Conservation (phyloP, 768 basidiomycete genomes). For the Lentinula edodes region DNA sequence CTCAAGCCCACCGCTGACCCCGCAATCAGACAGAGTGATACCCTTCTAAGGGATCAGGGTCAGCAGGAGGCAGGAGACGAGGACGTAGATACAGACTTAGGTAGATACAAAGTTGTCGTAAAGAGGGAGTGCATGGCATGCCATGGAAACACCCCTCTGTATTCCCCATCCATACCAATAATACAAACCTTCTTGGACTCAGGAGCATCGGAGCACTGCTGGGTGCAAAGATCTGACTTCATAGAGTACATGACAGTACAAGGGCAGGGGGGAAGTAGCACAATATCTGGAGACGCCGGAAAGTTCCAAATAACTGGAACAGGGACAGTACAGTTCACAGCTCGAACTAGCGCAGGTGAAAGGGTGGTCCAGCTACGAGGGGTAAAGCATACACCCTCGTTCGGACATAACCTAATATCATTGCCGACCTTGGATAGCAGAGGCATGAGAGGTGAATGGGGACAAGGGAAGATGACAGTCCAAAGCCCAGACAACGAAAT, state of each 20-base stretch:
- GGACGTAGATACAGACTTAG: background rate
- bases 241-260: background rate
- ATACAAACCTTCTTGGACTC: background rate
- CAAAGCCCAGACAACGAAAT: too few relatives aligned
- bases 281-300: background rate
- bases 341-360: background rate
- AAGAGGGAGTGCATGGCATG: background rate
- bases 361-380: background rate
- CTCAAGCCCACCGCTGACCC: background rate
- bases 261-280: background rate
- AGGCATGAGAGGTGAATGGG: too few relatives aligned
- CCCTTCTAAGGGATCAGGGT: background rate
- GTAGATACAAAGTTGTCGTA: background rate
- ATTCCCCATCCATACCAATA: too few relatives aligned
- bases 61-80: background rate
- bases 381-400: too few relatives aligned
- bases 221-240: background rate
- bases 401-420: too few relatives aligned
- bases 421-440: too few relatives aligned
- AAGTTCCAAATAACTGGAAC: background rate
- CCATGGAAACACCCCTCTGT: too few relatives aligned
- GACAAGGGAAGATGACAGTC: too few relatives aligned
- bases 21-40: background rate
- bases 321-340: background rate
- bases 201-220: background rate